phyloP scores from a whole-genome alignment of 805 yeast genomes.

The Zygosaccharomyces lentus region DNA sequence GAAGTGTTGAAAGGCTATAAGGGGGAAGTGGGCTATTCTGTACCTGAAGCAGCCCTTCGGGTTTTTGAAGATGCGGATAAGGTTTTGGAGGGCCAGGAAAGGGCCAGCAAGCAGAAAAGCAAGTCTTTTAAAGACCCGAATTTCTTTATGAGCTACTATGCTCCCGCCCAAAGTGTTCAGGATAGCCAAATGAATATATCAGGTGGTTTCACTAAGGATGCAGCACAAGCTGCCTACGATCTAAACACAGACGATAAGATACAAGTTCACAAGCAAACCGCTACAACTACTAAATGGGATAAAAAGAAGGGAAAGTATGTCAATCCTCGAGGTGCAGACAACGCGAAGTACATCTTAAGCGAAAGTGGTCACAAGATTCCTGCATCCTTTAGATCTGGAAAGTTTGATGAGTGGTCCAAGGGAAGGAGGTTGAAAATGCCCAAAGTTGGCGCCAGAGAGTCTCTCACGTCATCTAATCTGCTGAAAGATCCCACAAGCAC shows the following conservation, averaged over 20 bases:
- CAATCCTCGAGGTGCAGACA: conserved; percentile 70
- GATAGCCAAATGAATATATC: conserved; percentile 65
- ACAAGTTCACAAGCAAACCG: conserved; percentile 59
- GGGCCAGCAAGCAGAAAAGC: conserved; percentile 33
- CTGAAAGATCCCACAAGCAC: conserved; percentile 33
- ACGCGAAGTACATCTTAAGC: conserved; percentile 80
- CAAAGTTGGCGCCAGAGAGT: conserved; percentile 54
- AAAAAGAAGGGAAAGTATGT: conserved; percentile 86
- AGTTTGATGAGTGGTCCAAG: conserved; percentile 87
- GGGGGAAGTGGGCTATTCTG: conserved; percentile 47
- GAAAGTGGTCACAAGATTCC: conserved; percentile 93
- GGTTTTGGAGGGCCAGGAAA: conserved; percentile 28
- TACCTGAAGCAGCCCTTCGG: conserved; percentile 39
- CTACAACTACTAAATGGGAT: conserved; percentile 82
- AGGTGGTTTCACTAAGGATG: conserved; percentile 74
- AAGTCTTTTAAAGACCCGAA: conserved; percentile 70
- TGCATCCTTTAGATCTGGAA: conserved; percentile 86
- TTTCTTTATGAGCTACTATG: conserved; percentile 83
- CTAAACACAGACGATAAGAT: conserved; percentile 72
- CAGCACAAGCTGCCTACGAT: conserved; percentile 82
- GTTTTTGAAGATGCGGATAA: conserved; percentile 42
- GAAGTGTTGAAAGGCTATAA: conserved; percentile 56
- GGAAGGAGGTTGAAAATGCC: conserved; percentile 53
- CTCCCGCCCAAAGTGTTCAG: conserved; percentile 72
- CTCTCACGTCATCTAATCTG: conserved; percentile 33